These are phyloP conservation scores for Phalaenopsis equestris DNA, from an alignment of 106 monocot species.

Conservation along the genomic window DNA sequence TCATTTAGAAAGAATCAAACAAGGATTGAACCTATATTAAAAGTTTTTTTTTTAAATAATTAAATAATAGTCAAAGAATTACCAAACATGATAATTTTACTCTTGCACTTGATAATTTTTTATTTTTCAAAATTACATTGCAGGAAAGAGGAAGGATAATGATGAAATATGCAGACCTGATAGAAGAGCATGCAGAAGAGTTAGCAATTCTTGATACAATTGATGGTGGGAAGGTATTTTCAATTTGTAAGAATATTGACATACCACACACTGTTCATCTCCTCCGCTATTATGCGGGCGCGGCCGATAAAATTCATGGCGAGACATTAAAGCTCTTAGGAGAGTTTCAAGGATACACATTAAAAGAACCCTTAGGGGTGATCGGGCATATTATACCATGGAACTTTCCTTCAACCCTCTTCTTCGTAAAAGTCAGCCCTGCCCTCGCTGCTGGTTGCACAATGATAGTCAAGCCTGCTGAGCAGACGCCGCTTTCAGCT, in stretches of 20 bases:
- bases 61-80: too few species aligned
- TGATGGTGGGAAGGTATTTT: slow-evolving; percentile 45
- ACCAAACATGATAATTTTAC: too few species aligned
- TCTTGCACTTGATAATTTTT: too few species aligned
- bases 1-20: too few species aligned
- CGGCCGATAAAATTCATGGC: slow-evolving; percentile 64
- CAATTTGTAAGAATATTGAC: slow-evolving; percentile 15
- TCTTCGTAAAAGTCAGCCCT: slow-evolving; percentile 19
- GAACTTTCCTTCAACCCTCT: slow-evolving; percentile 19
- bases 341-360: slow-evolving; percentile 20
- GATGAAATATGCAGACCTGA: slow-evolving; percentile 49
- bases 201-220: slow-evolving; percentile 39
- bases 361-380: slow-evolving; percentile 20
- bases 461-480: slow-evolving; percentile 22
- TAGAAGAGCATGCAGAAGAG: slow-evolving; percentile 39
- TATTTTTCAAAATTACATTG: not conserved
- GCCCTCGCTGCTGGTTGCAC: slow-evolving; percentile 28
- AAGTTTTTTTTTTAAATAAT: too few species aligned
- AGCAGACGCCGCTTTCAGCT: slow-evolving; percentile 23
- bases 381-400: slow-evolving; percentile 21
- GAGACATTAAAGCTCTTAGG: slow-evolving; percentile 41
- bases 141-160: slow-evolving; percentile 57
- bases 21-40: too few species aligned
- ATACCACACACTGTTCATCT: slow-evolving; percentile 21
- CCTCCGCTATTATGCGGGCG: slow-evolving; percentile 59